Conservation (phyloP, 495 filamentous ascomycete species). For the Neurospora intermedia region DNA sequence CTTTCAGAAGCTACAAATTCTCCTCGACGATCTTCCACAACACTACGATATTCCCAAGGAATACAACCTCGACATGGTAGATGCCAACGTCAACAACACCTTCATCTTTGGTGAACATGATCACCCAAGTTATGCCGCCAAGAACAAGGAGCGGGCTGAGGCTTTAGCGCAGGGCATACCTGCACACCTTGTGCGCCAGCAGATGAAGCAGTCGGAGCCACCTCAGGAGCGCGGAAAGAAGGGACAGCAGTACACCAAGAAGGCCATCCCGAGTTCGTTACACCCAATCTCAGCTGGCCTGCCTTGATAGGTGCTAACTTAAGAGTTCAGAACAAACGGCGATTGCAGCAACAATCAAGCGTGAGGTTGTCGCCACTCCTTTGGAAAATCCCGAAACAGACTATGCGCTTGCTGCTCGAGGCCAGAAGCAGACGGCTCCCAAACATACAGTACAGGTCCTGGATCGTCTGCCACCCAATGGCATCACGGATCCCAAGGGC, state of each 20-base stretch:
- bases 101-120: slow-evolving; percentile 89
- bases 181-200: slow-evolving; percentile 32
- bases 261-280: slow-evolving; percentile 71
- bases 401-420: slow-evolving; percentile 47
- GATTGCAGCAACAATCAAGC: slow-evolving; percentile 58
- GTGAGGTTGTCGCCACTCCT: slow-evolving; percentile 69
- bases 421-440: slow-evolving; percentile 52
- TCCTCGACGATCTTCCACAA: slow-evolving; percentile 39
- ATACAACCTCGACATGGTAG: slow-evolving; percentile 64
- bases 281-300: background rate
- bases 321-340: slow-evolving; percentile 60
- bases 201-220: slow-evolving; percentile 24
- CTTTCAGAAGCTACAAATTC: slow-evolving; percentile 31
- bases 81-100: slow-evolving; percentile 57
- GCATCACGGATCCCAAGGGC: slow-evolving; percentile 31
- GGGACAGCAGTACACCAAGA: slow-evolving; percentile 59
- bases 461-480: slow-evolving; percentile 27
- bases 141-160: slow-evolving; percentile 39
- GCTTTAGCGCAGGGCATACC: slow-evolving; percentile 40
- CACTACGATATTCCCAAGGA: slow-evolving; percentile 67
- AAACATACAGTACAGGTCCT: slow-evolving; percentile 42
- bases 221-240: slow-evolving; percentile 45
- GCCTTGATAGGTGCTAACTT: background rate
- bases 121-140: slow-evolving; percentile 63
- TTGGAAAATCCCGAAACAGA: slow-evolving; percentile 64